Evolutionary conservation across 2,329 filamentous ascomycete genomes (phyloP), one percentile per base, ranked within the genome.

Genomic region (Kalmusia sp.): DNA sequence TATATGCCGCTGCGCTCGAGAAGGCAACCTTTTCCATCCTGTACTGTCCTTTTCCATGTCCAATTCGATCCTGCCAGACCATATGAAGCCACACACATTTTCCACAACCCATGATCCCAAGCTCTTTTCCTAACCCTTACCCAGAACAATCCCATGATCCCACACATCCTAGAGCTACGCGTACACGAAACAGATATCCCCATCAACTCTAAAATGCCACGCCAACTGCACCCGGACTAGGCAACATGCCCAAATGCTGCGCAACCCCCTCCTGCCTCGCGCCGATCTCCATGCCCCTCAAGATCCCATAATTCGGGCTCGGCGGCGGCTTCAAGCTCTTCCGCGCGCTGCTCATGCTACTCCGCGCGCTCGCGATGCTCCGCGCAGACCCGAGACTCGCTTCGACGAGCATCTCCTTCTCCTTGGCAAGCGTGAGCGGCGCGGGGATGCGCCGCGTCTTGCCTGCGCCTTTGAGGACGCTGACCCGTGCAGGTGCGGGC

Each of bases 241-340:
- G 48, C 43, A 51, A 43, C 33, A 52, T 51, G 8, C 46, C 51
- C 21, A 22, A 31, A 30, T 53, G 21, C 58, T 57, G 44, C 14
- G 54, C 31, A 6, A 63, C 58, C 1, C 52, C 41, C 47, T 51
- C 40, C 41, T 33, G 14, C 8, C 34, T 17, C 49, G 61, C 64
- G 11, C 52, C 51, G 45, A 71, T 65, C 49, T 73, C 70, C 68
- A 70, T 71, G 1, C 69, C 70, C 17, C 55, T 58, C 47, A 73
- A 49, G 0, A 72, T 38, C 11, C 60, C 57, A 34, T 63, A 66
- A 14, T 65, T 53, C 1, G 70, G 70, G 6, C 65, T 70, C 30
- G 52, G 50, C 2, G 69, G 69, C 5, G 69, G 69, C 46, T 65
- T 69, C 39, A 66, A 53, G 19, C 62, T 61, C 30, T 38, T 21